Conservation (phyloP, 2,329 filamentous ascomycete species). For the Phoma sp. region DNA sequence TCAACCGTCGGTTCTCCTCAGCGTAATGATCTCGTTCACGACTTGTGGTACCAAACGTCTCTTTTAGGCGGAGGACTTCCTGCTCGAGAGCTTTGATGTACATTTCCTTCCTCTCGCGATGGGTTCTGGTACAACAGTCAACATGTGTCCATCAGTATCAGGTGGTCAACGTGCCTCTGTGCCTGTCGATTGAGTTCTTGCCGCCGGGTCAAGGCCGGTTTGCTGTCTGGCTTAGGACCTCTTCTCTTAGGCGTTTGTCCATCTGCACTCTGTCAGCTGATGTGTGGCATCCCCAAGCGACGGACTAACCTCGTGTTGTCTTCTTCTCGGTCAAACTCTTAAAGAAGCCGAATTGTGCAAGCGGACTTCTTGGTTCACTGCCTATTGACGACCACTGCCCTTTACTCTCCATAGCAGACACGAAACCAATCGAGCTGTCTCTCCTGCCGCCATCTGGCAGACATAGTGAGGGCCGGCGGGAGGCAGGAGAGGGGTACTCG, state of each 20-base stretch:
- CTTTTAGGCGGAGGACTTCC: constrained; percentile 86
- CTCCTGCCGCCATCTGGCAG: constrained; percentile 41
- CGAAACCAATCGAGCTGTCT: constrained; percentile 45
- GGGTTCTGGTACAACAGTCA: constrained; percentile 68
- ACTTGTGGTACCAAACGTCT: constrained; percentile 75
- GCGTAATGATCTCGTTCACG: constrained; percentile 77
- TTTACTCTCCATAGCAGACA: constrained; percentile 46
- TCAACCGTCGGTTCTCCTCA: constrained; percentile 81
- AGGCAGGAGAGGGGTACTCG: constrained; percentile 45
- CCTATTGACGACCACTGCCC: constrained; percentile 48
- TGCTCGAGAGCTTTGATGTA: constrained; percentile 95
- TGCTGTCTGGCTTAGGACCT: constrained; percentile 95
- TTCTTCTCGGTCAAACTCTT: constrained; percentile 74
- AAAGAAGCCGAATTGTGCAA: constrained; percentile 60
- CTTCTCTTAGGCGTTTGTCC: constrained; percentile 86
- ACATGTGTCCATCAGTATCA: neutral
- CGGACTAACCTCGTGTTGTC: constrained; percentile 70
- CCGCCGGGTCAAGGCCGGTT: constrained; percentile 86
- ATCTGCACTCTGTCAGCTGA: constrained; percentile 58
- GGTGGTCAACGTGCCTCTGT: constrained; percentile 71
- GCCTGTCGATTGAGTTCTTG: constrained; percentile 96
- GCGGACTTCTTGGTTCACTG: constrained; percentile 46
- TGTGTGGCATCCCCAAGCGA: neutral
- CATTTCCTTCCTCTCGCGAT: constrained; percentile 93
- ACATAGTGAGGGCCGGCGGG: constrained; percentile 43